Evolutionary conservation across 2,329 filamentous ascomycete species (phyloP).

Genomic region (Bimuria novae-zelandiae): DNA sequence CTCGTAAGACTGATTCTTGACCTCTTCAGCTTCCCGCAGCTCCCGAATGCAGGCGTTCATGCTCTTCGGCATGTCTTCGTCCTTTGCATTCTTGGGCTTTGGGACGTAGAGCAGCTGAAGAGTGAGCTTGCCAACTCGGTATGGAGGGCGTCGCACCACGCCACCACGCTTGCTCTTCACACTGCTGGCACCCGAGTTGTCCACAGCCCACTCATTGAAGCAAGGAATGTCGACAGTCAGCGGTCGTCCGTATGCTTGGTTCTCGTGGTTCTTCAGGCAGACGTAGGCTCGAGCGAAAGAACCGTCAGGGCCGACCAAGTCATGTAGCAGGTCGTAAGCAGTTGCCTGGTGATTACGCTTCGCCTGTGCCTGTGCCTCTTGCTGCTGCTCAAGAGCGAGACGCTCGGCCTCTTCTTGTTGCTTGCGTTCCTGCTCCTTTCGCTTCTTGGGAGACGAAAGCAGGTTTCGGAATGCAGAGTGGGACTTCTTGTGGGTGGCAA

Average conservation of each 20-base stretch:
- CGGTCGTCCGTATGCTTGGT: conserved; percentile 83
- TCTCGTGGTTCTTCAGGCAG: conserved; percentile 89
- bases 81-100: conserved; percentile 80
- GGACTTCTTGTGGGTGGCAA: conserved; percentile 74
- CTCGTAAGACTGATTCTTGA: conserved; percentile 78
- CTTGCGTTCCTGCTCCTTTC: conserved; percentile 87
- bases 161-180: conserved; percentile 89
- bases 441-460: conserved; percentile 86
- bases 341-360: conserved; percentile 67
- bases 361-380: conserved; percentile 57
- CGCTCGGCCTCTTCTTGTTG: conserved; percentile 83
- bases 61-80: conserved; percentile 99
- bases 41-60: conserved; percentile 97
- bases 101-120: conserved; percentile 94
- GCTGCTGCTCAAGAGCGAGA: conserved; percentile 54
- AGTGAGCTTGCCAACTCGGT: conserved; percentile 93
- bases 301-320: conserved; percentile 85
- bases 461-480: conserved; percentile 79
- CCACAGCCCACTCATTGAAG: conserved; percentile 98
- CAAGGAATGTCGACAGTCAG: conserved; percentile 87
- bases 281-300: conserved; percentile 95
- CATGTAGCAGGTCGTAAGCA: conserved; percentile 84
- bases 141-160: conserved; percentile 82
- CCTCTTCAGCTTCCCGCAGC: conserved; percentile 85
- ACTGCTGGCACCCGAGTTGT: conserved; percentile 78